A percentile compares a stretch with the other conserved stretches of the same genome.
phyloP scores from a whole-genome alignment of 495 filamentous ascomycete species.

The Lophiotrema nucula region DNA sequence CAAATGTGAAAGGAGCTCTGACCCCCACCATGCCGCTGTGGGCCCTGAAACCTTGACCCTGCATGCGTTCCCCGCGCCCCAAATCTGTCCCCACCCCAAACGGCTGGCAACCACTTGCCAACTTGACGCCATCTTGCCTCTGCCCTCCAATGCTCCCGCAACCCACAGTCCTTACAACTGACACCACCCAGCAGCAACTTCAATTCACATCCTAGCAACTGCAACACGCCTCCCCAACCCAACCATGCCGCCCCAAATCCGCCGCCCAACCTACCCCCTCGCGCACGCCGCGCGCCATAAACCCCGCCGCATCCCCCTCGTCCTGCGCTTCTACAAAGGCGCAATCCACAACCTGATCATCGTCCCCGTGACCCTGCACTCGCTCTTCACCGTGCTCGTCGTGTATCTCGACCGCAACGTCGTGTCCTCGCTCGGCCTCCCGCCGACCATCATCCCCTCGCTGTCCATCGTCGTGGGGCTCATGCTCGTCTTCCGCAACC shows the following conservation, averaged over 20 bases:
- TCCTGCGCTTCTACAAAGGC: slow-evolving; percentile 72
- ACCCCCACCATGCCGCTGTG: no score
- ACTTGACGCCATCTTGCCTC: neutral
- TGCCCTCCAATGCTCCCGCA: neutral
- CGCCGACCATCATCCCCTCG: slow-evolving; percentile 68
- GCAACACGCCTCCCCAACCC: neutral
- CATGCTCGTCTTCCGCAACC: slow-evolving; percentile 79
- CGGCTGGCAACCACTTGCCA: neutral
- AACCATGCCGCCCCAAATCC: slow-evolving; percentile 14
- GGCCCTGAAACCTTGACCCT: no score
- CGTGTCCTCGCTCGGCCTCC: slow-evolving; percentile 57
- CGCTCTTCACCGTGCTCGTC: slow-evolving; percentile 61
- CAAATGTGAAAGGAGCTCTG: no score
- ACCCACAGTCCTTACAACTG: neutral
- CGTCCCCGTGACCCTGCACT: slow-evolving; percentile 63
- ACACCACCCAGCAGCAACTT: slow-evolving; percentile 3
- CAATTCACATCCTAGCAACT: slow-evolving; percentile 40
- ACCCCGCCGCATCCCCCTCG: slow-evolving; percentile 67
- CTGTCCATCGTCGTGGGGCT: slow-evolving; percentile 76
- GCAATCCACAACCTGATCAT: slow-evolving; percentile 67
- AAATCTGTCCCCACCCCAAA: slow-evolving; percentile 13
- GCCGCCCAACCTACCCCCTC: slow-evolving; percentile 47
- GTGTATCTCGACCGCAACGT: slow-evolving; percentile 61
- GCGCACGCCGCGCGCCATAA: slow-evolving; percentile 56
- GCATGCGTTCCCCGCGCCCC: slow-evolving; percentile 4